phyloP scores from a whole-genome alignment of 495 filamentous ascomycete genomes.

The Lophium mytilinum region DNA sequence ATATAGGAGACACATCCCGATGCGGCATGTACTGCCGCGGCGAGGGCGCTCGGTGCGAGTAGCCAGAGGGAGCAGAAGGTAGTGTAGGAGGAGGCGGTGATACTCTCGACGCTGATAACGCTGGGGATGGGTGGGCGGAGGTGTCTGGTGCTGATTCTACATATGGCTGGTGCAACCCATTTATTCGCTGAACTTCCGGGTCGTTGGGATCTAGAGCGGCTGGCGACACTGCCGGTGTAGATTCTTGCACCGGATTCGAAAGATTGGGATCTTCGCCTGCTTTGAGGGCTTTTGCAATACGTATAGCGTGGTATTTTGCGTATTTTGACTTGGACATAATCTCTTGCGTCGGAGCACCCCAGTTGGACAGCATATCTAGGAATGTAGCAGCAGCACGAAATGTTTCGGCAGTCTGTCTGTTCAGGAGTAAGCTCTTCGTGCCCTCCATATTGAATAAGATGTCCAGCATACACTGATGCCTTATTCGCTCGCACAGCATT shows the following conservation, averaged over 20 bases:
- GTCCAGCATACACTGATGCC: slow-evolving; percentile 60
- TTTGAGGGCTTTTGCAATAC: slow-evolving; percentile 84
- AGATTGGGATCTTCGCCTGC: slow-evolving; percentile 89
- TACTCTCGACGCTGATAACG: slow-evolving; percentile 11
- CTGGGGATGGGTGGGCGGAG: slow-evolving; percentile 43
- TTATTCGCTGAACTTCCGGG: slow-evolving; percentile 52
- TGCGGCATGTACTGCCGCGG: slow-evolving; percentile 20
- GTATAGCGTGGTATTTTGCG: slow-evolving; percentile 88
- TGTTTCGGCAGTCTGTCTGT: slow-evolving; percentile 84
- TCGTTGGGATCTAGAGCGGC: slow-evolving; percentile 49
- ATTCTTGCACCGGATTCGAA: slow-evolving; percentile 62
- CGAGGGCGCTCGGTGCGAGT: slow-evolving; percentile 3
- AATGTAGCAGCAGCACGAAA: slow-evolving; percentile 88
- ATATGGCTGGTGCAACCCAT: slow-evolving; percentile 33
- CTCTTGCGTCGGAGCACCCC: slow-evolving; percentile 67
- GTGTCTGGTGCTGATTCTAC: slow-evolving; percentile 21
- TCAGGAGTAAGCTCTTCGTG: background rate
- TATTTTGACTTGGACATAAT: slow-evolving; percentile 83
- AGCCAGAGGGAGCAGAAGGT: slow-evolving; percentile 9
- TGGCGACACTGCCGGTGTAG: slow-evolving; percentile 32
- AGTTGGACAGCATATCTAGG: slow-evolving; percentile 78
- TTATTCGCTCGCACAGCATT: slow-evolving; percentile 73
- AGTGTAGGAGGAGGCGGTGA: slow-evolving; percentile 13
- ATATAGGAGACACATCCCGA: slow-evolving; percentile 37
- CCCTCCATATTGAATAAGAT: too few relatives aligned